phyloP scores from a whole-genome alignment of 2,329 filamentous ascomycete species.

The Stagonosporopsis cucurbitacearum region DNA sequence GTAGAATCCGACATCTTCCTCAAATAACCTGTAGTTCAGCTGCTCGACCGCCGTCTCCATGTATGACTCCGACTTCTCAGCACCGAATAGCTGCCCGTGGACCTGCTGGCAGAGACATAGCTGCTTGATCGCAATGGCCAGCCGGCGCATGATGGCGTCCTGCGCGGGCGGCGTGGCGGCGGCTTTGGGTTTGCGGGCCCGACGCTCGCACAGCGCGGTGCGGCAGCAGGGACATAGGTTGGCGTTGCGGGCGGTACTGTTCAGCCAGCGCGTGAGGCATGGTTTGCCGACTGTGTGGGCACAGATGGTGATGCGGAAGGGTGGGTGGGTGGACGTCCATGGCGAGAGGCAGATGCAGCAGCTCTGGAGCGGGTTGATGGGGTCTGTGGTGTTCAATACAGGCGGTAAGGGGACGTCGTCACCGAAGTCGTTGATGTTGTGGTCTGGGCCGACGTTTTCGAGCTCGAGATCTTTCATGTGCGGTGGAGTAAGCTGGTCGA shows the following conservation, averaged over 20 bases:
- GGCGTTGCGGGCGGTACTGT: constrained; percentile 16
- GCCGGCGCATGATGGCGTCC: no score
- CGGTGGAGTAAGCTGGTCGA: background rate
- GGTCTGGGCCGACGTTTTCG: constrained; percentile 5
- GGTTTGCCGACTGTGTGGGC: constrained; percentile 18
- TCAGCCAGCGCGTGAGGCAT: constrained; percentile 21
- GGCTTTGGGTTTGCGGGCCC: constrained; percentile 1
- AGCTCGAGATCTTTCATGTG: constrained; percentile 7
- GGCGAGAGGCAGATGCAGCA: constrained; percentile 23
- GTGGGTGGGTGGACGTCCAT: constrained; percentile 9
- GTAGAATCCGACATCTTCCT: constrained; percentile 6
- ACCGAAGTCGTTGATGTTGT: constrained; percentile 19
- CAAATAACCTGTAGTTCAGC: constrained; percentile 17
- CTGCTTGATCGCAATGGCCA: background rate
- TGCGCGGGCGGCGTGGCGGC: background rate
- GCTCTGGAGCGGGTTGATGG: background rate
- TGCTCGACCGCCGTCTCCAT: background rate
- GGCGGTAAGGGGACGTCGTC: background rate
- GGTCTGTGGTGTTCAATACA: background rate
- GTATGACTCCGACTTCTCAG: background rate
- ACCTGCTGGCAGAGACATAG: background rate
- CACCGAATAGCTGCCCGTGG: background rate
- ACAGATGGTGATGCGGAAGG: constrained; percentile 18
- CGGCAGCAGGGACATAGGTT: constrained; percentile 25
- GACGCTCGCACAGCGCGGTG: constrained; percentile 13